phyloP scores from a whole-genome alignment of 352 stramenopile species.

The Phytophthora constricta region DNA sequence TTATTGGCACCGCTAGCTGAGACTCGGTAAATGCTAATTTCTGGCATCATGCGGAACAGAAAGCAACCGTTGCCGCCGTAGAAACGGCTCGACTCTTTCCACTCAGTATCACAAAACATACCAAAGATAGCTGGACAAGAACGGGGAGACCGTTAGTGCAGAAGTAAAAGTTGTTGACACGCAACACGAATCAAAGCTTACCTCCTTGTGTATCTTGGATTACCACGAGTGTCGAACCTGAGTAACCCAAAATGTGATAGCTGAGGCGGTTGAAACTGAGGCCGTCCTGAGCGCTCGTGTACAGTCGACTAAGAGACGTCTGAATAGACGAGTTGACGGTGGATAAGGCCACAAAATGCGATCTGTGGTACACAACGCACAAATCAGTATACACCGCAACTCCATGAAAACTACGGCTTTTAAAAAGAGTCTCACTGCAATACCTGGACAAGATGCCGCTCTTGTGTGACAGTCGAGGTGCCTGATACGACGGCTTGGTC shows the following conservation, averaged over 20 bases:
- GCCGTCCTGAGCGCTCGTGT: conserved; percentile 82
- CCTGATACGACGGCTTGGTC: conserved; percentile 56
- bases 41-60: conserved; percentile 71
- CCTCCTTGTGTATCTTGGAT: conserved; percentile 75
- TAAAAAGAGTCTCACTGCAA: too few relatives aligned
- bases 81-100: conserved; percentile 82
- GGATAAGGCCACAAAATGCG: conserved; percentile 72
- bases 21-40: conserved; percentile 70
- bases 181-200: conserved; percentile 21
- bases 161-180: background rate
- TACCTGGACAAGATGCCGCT: conserved; percentile 81
- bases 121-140: conserved; percentile 73
- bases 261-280: conserved; percentile 86
- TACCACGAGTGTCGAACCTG: conserved; percentile 69
- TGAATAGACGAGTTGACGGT: conserved; percentile 65
- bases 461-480: conserved; percentile 58
- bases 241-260: conserved; percentile 85
- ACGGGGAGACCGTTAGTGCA: background rate
- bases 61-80: conserved; percentile 87
- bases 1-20: conserved; percentile 49
- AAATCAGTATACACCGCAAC: background rate
- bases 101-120: conserved; percentile 87
- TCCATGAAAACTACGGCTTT: too few relatives aligned
- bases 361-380: conserved; percentile 35
- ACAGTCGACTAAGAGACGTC: conserved; percentile 64